Base-by-base conservation (phyloP, 306 rosid genomes). In the Betula pendula region DNA sequence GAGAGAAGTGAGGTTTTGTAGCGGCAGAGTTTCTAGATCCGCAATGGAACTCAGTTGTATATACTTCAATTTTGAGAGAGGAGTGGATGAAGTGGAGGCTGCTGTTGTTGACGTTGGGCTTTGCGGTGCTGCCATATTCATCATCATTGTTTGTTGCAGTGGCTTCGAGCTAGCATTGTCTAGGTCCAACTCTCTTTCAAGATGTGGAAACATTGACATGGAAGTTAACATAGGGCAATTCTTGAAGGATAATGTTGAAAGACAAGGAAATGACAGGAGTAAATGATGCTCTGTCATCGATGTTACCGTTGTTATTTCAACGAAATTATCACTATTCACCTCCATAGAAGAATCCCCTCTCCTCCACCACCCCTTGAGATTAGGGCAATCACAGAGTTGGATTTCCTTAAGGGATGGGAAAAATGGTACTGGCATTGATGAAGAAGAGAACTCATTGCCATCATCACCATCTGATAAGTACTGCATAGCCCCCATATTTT, bases 301-400 rank as follows among this genome's bases (percentile, higher is more conserved):
- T 38, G 42, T 38, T 38, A 38, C 16, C 14, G 42, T 6, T 38
- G 49, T 45, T 45, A 45, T 45, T 45, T 13, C 49, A 45, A 12
- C 14, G 14, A 13, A 45, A 45, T 45, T 38, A 38, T 38, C 42
- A 38, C 49, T 45, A 45, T 45, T 45, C 14, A 45, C 49, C 8
- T 67, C 48, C 24, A 17, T 14, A n/a, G 16, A 2, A 5, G 47
- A 40, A 67, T n/a, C 12, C 47, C 2, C 15, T 15, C 5, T 25
- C 63, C 13, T 68, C 73, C 72, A 5, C 87, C 87, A 84, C n/a
- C 87, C 84, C 50, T 47, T 76, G 0, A 84, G 72, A 22, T 31
- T 51, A 1, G 27, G 19, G 45, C 84, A 84, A 2, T 0, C 0
- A 9, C 1, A 0, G 6, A 56, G 35, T 3, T 11, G 2, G 14